Evolutionary conservation across 2,329 filamentous ascomycete genomes (phyloP).

Genomic region (Trichocomaceae sp.): DNA sequence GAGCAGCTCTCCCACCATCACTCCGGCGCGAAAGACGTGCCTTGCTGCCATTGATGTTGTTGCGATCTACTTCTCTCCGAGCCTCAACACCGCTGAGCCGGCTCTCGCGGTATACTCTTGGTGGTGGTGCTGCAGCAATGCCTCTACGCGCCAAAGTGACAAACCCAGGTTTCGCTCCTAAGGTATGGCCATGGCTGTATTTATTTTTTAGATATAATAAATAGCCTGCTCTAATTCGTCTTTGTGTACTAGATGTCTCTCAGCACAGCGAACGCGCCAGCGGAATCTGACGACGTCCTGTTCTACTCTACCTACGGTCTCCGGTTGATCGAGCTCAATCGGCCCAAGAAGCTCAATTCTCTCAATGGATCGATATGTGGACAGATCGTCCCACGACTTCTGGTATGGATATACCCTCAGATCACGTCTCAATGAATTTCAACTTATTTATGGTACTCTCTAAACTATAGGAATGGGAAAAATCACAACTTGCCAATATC

Average conservation of each 20-base stretch:
- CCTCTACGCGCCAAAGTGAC: constrained; percentile 71
- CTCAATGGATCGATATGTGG: constrained; percentile 90
- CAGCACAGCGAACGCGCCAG: constrained; percentile 37
- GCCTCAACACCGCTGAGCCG: constrained; percentile 40
- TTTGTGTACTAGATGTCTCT: constrained; percentile 35
- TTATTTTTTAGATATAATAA: too few species aligned
- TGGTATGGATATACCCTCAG: constrained; percentile 35
- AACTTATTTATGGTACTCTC: background rate
- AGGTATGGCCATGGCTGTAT: constrained; percentile 35
- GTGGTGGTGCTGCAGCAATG: constrained; percentile 50
- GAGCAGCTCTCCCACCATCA: constrained; percentile 3
- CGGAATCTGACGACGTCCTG: constrained; percentile 83
- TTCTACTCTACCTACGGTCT: constrained; percentile 86
- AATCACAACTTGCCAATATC: constrained; percentile 89
- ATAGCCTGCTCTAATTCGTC: constrained; percentile 15
- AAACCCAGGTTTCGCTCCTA: constrained; percentile 50
- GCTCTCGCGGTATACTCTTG: constrained; percentile 34
- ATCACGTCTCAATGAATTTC: background rate
- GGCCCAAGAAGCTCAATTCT: constrained; percentile 84
- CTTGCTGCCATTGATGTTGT: constrained; percentile 37
- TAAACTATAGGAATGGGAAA: constrained; percentile 67
- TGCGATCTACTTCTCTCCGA: constrained; percentile 32
- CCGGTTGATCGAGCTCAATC: constrained; percentile 87
- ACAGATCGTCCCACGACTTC: constrained; percentile 82
- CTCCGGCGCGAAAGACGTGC: constrained; percentile 6